Evolutionary conservation across 768 basidiomycete genomes (phyloP), one percentile per base, ranked within the genome.

Genomic region (Thelephora ganbajun): DNA sequence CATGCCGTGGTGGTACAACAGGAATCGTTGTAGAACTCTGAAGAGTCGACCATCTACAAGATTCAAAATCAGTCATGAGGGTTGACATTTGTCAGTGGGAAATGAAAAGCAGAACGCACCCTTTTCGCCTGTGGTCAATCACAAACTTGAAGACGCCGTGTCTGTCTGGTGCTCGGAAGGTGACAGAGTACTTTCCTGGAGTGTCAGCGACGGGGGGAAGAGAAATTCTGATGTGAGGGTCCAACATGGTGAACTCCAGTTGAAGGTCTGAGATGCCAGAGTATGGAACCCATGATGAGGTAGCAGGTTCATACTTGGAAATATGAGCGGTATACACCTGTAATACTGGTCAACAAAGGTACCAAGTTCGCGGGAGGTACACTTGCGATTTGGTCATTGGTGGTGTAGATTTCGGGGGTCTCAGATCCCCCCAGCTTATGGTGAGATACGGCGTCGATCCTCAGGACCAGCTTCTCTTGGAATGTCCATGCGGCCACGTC

Each of bases 131-230:
- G 68, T 90, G 79, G 63, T 93, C 77, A 39, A 96, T 65, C n/a
- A 90, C 71, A 59, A 98, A 93, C 61, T 97, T 98, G 76, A 94
- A 99, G 13, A 99, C 96, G 19, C 96, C 96, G 60, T 99, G 96
- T 46, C 93, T 73, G 64, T 98, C 94, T 6, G 96, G 96, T 1
- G 80, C 82, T 36, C 79, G 80, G 79, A 99, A 94, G 12, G 76
- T 76, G n/a, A 80, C 76, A 12, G 77, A 72, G 67, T 92, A 97
- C 54, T 73, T 69, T 19, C 83, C 83, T 2, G 80, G 75, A 20
- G 65, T 53, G 0, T 72, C 74, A 3, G 66, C 47, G 7, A 79
- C 75, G 11, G 83, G 71, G 11, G 63, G 69, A 9, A 99, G 72
- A 6, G 83, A 66, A 12, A 80, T 89, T 33, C 96, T 88, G 50